Evolutionary conservation across 139 green algal genomes (phyloP).

Genomic region (Tetraselmis striata): DNA sequence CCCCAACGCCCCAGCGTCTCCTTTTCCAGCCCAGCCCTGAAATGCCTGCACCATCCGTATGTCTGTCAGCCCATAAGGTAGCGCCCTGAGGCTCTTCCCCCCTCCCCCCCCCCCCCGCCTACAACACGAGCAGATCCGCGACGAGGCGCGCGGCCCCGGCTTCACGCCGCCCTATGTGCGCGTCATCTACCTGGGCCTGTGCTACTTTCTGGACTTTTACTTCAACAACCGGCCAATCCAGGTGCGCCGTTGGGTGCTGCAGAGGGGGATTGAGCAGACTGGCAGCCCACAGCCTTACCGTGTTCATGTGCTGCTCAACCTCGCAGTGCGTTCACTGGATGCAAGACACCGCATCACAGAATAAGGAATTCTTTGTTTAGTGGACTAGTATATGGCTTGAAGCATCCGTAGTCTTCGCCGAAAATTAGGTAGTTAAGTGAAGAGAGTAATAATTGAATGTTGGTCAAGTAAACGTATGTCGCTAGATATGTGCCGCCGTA

Average conservation of each 20-base stretch:
- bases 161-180: constrained; percentile 33
- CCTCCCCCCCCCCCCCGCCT: not conserved
- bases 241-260: too few relatives aligned
- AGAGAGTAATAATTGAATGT: too few relatives aligned
- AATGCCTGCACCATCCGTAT: not conserved
- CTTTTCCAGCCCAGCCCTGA: too few relatives aligned
- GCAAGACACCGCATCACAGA: not conserved
- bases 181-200: constrained; percentile 61
- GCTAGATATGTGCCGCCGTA: too few relatives aligned
- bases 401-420: too few relatives aligned
- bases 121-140: not conserved
- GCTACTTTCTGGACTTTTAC: constrained; percentile 61
- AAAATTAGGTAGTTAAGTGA: too few relatives aligned
- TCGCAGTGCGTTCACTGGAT: not conserved
- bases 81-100: not conserved
- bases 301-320: constrained; percentile 5
- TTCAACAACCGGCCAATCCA: constrained; percentile 71
- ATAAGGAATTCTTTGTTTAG: too few relatives aligned
- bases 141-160: not conserved
- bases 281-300: constrained; percentile 1
- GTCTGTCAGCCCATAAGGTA: not conserved
- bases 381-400: too few relatives aligned
- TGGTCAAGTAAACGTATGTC: too few relatives aligned
- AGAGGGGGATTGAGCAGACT: too few relatives aligned
- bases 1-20: constrained; percentile 42